Conservation (phyloP, 169 alveolate genomes). For the Eimeria maxima region DNA sequence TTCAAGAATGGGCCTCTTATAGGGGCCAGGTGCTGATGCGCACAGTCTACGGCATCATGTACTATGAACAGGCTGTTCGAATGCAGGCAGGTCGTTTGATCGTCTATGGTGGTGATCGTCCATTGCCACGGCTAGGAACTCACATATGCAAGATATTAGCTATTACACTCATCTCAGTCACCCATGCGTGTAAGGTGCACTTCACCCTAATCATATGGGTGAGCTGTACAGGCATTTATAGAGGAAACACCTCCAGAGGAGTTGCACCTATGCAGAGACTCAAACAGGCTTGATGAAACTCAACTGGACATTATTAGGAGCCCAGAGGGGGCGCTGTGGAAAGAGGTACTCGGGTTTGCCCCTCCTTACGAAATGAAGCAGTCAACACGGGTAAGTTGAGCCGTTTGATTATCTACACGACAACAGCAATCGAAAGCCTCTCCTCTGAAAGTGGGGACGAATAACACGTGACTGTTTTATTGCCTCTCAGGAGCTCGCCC, state of each 20-base stretch:
- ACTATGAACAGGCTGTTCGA: constrained; percentile 77
- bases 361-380: constrained; percentile 79
- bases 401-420: background rate
- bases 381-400: constrained; percentile 58
- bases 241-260: constrained; percentile 63
- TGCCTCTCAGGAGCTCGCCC: constrained; percentile 68
- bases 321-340: constrained; percentile 81
- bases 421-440: background rate
- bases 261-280: constrained; percentile 78
- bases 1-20: constrained; percentile 83
- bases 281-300: constrained; percentile 53
- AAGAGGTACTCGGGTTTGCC: constrained; percentile 39
- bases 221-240: constrained; percentile 62
- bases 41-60: constrained; percentile 82
- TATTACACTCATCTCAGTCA: background rate
- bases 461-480: background rate
- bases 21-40: constrained; percentile 83
- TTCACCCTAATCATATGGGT: background rate
- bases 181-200: background rate
- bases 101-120: too few species aligned
- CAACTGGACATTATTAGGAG: constrained; percentile 65
- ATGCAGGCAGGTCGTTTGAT: constrained; percentile 74
- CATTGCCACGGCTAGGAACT: too few species aligned
- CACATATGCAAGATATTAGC: background rate
- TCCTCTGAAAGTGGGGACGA: background rate